These are phyloP conservation scores for Picea mariana DNA, from an alignment of 83 land plant genomes.

Conservation along the genomic window DNA sequence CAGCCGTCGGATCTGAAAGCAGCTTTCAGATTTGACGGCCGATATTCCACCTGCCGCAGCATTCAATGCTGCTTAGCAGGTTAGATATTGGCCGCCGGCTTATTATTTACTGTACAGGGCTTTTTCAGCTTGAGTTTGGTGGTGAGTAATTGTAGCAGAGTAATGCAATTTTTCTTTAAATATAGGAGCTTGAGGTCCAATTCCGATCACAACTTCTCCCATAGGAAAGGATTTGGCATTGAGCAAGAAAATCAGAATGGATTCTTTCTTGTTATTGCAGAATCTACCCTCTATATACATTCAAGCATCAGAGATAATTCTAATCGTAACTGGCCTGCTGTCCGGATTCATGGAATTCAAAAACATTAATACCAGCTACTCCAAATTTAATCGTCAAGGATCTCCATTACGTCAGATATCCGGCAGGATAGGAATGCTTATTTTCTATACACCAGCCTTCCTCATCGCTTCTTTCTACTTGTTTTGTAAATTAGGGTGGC, in stretches of 20 bases:
- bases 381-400: conserved; percentile 7
- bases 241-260: neutral
- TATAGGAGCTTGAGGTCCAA: too few species aligned
- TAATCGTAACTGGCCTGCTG: neutral
- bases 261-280: neutral
- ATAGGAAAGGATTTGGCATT: too few species aligned
- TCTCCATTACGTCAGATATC: neutral
- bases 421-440: conserved; percentile 6
- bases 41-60: too few species aligned
- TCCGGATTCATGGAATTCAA: conserved; percentile 7
- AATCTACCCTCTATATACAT: neutral
- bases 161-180: too few species aligned
- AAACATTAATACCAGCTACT: neutral
- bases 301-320: neutral
- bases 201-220: too few species aligned
- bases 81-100: too few species aligned
- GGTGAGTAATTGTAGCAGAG: too few species aligned
- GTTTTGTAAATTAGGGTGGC: conserved; percentile 5
- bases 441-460: conserved; percentile 10
- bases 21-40: too few species aligned
- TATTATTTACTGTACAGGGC: too few species aligned
- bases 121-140: too few species aligned
- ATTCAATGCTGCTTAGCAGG: too few species aligned
- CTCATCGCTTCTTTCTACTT: neutral
- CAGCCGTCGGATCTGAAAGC: too few species aligned